Evolutionary conservation across 768 basidiomycete species (phyloP).

Genomic region (Leucosporidium scottii): DNA sequence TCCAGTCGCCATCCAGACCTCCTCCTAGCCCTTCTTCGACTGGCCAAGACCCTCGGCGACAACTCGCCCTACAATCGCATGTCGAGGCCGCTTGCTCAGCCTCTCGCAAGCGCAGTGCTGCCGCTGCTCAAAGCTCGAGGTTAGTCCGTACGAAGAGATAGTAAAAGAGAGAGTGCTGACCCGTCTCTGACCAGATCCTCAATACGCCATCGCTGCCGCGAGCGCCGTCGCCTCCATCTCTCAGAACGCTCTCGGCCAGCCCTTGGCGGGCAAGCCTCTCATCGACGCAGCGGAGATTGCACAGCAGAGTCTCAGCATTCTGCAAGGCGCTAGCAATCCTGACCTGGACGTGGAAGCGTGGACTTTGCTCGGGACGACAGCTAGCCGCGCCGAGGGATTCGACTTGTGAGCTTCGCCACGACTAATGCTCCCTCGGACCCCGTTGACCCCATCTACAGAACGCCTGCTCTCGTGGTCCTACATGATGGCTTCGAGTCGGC

Average conservation of each 20-base stretch:
- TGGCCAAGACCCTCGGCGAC: slow-evolving; percentile 3
- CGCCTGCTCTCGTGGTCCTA: neutral
- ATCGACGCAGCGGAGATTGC: neutral
- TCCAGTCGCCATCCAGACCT: neutral
- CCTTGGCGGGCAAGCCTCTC: neutral
- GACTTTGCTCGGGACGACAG: neutral
- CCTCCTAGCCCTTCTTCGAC: neutral
- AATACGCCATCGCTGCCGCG: neutral
- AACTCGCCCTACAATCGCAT: slow-evolving; percentile 23
- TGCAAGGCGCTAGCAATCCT: neutral
- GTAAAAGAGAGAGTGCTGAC: no score
- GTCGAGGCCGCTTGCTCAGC: slow-evolving; percentile 6
- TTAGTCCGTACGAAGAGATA: no score
- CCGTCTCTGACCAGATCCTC: neutral
- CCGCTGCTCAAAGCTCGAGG: neutral
- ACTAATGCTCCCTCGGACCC: neutral
- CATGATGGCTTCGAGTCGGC: neutral
- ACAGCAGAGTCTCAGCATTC: neutral
- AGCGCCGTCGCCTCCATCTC: neutral
- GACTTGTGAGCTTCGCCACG: neutral
- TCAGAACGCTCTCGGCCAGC: neutral
- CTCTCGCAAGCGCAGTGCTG: neutral
- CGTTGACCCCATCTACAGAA: neutral
- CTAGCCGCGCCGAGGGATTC: neutral
- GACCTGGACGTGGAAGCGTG: neutral